Conservation (phyloP, 2,329 filamentous ascomycete species). For the Lasiodiplodia hormozganensis region DNA sequence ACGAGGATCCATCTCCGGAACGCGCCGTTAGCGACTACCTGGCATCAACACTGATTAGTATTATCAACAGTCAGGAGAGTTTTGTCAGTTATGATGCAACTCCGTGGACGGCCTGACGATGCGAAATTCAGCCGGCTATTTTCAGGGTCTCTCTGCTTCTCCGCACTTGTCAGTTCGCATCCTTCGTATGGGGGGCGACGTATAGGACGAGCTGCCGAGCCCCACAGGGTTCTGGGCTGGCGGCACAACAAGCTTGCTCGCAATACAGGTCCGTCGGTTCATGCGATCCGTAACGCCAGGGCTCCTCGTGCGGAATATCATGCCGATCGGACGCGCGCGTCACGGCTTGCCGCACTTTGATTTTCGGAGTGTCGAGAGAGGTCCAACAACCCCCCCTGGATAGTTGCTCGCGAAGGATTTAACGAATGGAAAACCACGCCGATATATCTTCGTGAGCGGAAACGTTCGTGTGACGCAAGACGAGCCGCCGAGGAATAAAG, state of each 20-base stretch:
- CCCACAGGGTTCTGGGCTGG: background rate
- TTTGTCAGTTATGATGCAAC: conserved; percentile 14
- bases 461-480: background rate
- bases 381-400: background rate
- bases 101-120: conserved; percentile 4
- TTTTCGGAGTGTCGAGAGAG: background rate
- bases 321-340: conserved; percentile 7
- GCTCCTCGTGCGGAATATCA: conserved; percentile 2
- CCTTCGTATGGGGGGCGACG: background rate
- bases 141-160: conserved; percentile 2
- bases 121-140: background rate
- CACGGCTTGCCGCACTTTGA: background rate
- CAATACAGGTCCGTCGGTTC: background rate
- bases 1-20: conserved; percentile 1
- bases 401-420: background rate
- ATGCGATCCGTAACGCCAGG: background rate
- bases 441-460: background rate
- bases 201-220: conserved; percentile 15
- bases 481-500: background rate
- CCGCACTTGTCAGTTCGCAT: conserved; percentile 12
- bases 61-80: conserved; percentile 5
- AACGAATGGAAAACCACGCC: background rate
- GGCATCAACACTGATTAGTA: background rate
- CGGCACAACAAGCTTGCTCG: background rate
- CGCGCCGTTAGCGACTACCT: conserved; percentile 7